A percentile compares a stretch with the other conserved stretches of the same genome.
phyloP scores from a whole-genome alignment of 768 basidiomycete genomes.

The Suillus ampliporus region DNA sequence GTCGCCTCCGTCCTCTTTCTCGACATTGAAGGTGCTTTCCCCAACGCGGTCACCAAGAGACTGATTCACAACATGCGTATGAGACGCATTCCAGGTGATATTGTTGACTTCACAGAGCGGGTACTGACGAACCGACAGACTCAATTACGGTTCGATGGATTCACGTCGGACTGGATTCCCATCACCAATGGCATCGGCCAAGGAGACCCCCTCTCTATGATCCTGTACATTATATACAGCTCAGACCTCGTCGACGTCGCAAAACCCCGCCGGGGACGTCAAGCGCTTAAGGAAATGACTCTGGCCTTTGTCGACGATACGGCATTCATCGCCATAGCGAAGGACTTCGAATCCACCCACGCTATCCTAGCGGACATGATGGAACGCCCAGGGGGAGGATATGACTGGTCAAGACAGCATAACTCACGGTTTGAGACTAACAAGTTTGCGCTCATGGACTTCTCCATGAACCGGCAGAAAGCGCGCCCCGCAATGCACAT shows the following conservation, averaged over 20 bases:
- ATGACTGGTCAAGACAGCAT: constrained; percentile 17
- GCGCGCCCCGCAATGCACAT: background rate
- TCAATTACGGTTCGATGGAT: constrained; percentile 24
- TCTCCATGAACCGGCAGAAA: background rate
- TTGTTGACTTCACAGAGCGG: constrained; percentile 8
- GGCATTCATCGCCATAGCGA: constrained; percentile 23
- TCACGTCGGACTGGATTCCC: background rate
- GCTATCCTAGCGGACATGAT: constrained; percentile 29
- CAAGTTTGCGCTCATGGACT: constrained; percentile 21
- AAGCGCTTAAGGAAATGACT: constrained; percentile 17
- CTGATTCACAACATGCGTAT: constrained; percentile 39
- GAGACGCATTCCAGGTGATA: constrained; percentile 25
- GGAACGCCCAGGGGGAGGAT: constrained; percentile 17
- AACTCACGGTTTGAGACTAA: constrained; percentile 23
- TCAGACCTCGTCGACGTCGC: constrained; percentile 22
- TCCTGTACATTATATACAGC: constrained; percentile 36
- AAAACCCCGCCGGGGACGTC: background rate
- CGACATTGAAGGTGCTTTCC: constrained; percentile 40
- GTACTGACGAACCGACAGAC: constrained; percentile 15
- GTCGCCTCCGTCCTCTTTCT: constrained; percentile 36
- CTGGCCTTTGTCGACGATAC: constrained; percentile 36
- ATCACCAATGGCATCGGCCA: constrained; percentile 29
- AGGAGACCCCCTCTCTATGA: constrained; percentile 34
- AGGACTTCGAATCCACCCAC: constrained; percentile 25
- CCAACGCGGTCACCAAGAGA: constrained; percentile 38